phyloP scores from a whole-genome alignment of 2,329 filamentous ascomycete genomes.

The Calonectria hawksworthii region DNA sequence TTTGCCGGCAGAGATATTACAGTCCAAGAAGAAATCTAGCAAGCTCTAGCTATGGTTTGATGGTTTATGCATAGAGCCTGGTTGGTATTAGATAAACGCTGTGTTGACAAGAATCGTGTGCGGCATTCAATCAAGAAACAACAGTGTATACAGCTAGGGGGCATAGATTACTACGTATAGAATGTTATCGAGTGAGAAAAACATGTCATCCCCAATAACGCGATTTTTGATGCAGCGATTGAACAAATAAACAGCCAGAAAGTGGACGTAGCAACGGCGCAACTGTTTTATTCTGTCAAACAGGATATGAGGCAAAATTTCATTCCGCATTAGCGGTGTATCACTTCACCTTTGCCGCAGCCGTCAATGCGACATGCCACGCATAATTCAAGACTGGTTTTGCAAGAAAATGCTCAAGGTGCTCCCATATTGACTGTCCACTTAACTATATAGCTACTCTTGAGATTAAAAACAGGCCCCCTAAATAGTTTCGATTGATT shows the following conservation, averaged over 20 bases:
- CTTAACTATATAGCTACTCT: not conserved
- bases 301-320: too few relatives aligned
- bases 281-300: not conserved
- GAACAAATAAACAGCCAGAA: not conserved
- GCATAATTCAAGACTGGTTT: too few relatives aligned
- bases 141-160: not conserved
- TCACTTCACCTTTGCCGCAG: too few relatives aligned
- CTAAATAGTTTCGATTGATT: constrained; percentile 17
- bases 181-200: not conserved
- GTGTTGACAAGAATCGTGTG: not conserved
- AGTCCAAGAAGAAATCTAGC: not conserved
- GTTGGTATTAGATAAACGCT: not conserved
- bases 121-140: not conserved
- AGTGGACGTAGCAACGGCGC: not conserved
- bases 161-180: not conserved
- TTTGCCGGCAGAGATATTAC: not conserved
- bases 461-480: not conserved
- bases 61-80: not conserved
- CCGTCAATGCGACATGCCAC: too few relatives aligned
- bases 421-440: not conserved
- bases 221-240: not conserved
- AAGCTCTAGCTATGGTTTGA: not conserved
- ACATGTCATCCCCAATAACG: not conserved
- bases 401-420: not conserved
- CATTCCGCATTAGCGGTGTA: too few relatives aligned